Conservation (phyloP, 2,329 filamentous ascomycete genomes). For the Diaporthe batatas region DNA sequence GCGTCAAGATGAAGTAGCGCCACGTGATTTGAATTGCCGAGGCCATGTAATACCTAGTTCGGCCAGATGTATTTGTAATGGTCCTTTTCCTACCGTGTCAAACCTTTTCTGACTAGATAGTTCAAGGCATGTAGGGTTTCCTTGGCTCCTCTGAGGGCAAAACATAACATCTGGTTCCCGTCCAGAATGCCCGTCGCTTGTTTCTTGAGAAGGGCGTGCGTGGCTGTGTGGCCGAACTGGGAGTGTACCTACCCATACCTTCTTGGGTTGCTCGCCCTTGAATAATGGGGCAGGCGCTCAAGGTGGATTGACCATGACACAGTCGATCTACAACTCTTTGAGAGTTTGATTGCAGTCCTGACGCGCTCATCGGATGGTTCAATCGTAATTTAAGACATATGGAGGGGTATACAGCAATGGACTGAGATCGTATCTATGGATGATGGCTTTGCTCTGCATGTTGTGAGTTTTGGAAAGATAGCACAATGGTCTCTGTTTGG, state of each 20-base stretch:
- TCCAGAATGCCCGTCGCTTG: background rate
- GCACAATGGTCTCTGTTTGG: background rate
- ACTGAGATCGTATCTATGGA: background rate
- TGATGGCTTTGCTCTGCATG: background rate
- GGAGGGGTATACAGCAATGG: background rate
- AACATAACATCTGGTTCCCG: background rate
- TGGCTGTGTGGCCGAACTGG: too few species aligned
- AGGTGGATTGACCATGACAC: too few species aligned
- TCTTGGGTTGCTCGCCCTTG: background rate
- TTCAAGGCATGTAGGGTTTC: too few species aligned
- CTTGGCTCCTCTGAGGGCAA: background rate
- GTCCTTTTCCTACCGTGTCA: too few species aligned
- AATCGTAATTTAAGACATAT: too few species aligned
- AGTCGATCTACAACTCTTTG: too few species aligned
- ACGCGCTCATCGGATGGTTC: background rate
- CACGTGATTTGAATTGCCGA: background rate
- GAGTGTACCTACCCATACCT: background rate
- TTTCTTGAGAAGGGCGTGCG: background rate
- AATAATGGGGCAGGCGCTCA: too few species aligned
- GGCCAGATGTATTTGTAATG: too few species aligned
- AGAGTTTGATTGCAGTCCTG: background rate
- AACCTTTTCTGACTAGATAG: too few species aligned
- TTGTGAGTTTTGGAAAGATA: background rate
- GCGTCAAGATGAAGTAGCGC: background rate
- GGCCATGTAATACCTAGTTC: too few species aligned